Percentiles rank a stretch among this genome's conserved stretches.
Evolutionary conservation across 73 alveolate genomes (phyloP).

Genomic region (Paraurostyla sp.): DNA sequence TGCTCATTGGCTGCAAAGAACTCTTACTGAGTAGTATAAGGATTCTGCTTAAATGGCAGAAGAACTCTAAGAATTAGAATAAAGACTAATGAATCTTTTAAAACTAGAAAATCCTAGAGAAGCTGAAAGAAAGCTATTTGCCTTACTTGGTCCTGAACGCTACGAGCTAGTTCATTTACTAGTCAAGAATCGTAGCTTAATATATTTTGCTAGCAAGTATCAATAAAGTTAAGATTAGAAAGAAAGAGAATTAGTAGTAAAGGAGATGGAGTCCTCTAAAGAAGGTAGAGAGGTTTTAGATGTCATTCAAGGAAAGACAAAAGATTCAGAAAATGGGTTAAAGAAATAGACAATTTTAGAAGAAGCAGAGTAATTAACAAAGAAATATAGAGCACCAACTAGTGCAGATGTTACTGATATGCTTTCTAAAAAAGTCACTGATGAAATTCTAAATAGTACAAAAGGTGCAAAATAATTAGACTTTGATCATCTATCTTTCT

Average conservation of each 20-base stretch:
- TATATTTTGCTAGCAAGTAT: slow-evolving; percentile 72
- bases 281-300: slow-evolving; percentile 75
- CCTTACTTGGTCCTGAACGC: slow-evolving; percentile 61
- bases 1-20: slow-evolving; percentile 79
- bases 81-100: slow-evolving; percentile 69
- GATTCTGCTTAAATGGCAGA: slow-evolving; percentile 61
- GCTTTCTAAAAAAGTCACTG: slow-evolving; percentile 61
- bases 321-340: slow-evolving; percentile 52
- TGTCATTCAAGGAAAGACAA: slow-evolving; percentile 44
- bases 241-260: slow-evolving; percentile 59
- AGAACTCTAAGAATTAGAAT: slow-evolving; percentile 61
- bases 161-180: slow-evolving; percentile 66
- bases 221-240: slow-evolving; percentile 67
- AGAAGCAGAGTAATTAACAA: slow-evolving; percentile 63
- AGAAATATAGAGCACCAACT: slow-evolving; percentile 55
- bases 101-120: slow-evolving; percentile 56
- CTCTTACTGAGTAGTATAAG: slow-evolving; percentile 32
- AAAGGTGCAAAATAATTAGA: slow-evolving; percentile 78
- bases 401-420: slow-evolving; percentile 62
- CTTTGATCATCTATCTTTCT: slow-evolving; percentile 81
- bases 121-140: slow-evolving; percentile 76
- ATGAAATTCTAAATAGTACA: slow-evolving; percentile 42
- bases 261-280: slow-evolving; percentile 65
- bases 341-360: slow-evolving; percentile 56
- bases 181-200: slow-evolving; percentile 64